Percentiles rank a stretch among this genome's conserved stretches.
Conservation (phyloP, 2,329 filamentous ascomycete species). For the Diplodia sapinea region DNA sequence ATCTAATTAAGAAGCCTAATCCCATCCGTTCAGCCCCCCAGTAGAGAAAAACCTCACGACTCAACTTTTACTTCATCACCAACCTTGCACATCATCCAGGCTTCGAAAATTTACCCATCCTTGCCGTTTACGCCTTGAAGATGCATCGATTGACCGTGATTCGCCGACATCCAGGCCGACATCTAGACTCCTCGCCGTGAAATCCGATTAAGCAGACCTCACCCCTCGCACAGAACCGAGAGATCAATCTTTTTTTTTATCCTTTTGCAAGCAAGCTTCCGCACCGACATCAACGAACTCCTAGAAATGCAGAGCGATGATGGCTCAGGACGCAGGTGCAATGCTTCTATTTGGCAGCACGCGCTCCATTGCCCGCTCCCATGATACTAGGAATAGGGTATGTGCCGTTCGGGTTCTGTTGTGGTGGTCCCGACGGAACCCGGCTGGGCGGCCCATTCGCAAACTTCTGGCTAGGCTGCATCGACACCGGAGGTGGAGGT, state of each 20-base stretch:
- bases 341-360: slow-evolving; percentile 26
- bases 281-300: slow-evolving; percentile 18
- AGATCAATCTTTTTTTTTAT: slow-evolving; percentile 4
- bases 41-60: neutral
- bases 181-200: slow-evolving; percentile 28
- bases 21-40: neutral
- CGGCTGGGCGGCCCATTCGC: slow-evolving; percentile 20
- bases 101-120: slow-evolving; percentile 25
- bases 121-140: slow-evolving; percentile 26
- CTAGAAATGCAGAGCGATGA: slow-evolving; percentile 24
- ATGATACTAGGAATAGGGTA: slow-evolving; percentile 31
- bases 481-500: slow-evolving; percentile 55
- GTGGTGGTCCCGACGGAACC: slow-evolving; percentile 11
- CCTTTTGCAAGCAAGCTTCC: slow-evolving; percentile 12
- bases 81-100: slow-evolving; percentile 28
- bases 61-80: slow-evolving; percentile 29
- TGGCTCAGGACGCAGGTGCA: slow-evolving; percentile 1
- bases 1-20: slow-evolving; percentile 25
- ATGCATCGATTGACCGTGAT: slow-evolving; percentile 29
- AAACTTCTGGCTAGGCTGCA: slow-evolving; percentile 42
- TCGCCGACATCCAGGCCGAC: slow-evolving; percentile 25
- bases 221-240: slow-evolving; percentile 8
- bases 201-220: slow-evolving; percentile 24
- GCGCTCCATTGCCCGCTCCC: slow-evolving; percentile 23
- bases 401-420: slow-evolving; percentile 26